These are phyloP conservation scores for Globisporangium alternatum DNA, from an alignment of 352 stramenopile genomes.

Conservation along the genomic window DNA sequence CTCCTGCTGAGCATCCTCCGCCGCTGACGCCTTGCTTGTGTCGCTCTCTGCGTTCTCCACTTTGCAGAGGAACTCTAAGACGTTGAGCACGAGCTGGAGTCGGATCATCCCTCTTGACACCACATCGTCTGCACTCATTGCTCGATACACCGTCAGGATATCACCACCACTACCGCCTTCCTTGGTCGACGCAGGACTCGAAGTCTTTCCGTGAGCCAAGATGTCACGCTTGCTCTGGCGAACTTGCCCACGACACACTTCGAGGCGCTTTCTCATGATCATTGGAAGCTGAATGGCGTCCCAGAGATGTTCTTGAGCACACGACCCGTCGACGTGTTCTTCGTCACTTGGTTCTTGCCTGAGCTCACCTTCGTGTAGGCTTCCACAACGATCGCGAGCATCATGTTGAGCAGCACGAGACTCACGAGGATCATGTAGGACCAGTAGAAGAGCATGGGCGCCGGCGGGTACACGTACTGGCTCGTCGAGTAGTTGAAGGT, in stretches of 20 bases:
- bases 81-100: background rate
- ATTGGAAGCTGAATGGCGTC: too few species aligned
- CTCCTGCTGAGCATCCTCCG: too few species aligned
- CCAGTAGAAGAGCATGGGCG: constrained; percentile 68
- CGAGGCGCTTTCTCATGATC: too few species aligned
- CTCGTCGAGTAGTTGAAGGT: constrained; percentile 58
- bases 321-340: constrained; percentile 24
- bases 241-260: too few species aligned
- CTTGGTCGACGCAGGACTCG: too few species aligned
- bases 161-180: too few species aligned
- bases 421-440: constrained; percentile 59
- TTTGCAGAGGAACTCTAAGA: background rate
- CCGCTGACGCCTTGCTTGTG: too few species aligned
- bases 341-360: constrained; percentile 25
- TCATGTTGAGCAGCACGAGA: constrained; percentile 70
- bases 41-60: too few species aligned
- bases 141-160: background rate
- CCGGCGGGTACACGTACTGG: constrained; percentile 32
- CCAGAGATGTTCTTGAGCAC: constrained; percentile 23
- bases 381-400: constrained; percentile 66
- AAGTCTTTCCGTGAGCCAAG: too few species aligned
- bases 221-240: too few species aligned
- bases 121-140: background rate
- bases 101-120: background rate
- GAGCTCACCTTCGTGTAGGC: constrained; percentile 49